These are phyloP conservation scores for Aspergillus caelatus DNA, from an alignment of 2,329 filamentous ascomycete species.

Conservation along the genomic window DNA sequence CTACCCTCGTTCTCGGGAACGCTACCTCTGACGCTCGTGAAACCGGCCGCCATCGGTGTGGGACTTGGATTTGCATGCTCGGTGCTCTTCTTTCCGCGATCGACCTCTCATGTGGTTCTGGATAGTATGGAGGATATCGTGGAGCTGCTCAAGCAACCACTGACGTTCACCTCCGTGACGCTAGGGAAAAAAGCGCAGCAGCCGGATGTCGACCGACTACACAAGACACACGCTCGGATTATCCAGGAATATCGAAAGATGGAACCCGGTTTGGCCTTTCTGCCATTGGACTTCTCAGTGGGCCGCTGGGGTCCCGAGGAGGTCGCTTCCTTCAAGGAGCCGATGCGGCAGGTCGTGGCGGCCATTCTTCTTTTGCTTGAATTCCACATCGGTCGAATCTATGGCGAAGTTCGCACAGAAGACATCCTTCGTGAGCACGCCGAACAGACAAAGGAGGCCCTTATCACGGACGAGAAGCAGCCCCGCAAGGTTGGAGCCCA, in stretches of 20 bases:
- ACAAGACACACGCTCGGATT: slow-evolving; percentile 35
- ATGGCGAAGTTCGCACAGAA: slow-evolving; percentile 5
- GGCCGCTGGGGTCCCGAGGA: slow-evolving; percentile 52
- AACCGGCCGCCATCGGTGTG: slow-evolving; percentile 51
- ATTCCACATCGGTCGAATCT: slow-evolving; percentile 43
- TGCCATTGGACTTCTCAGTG: slow-evolving; percentile 52
- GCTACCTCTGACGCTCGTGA: slow-evolving; percentile 45
- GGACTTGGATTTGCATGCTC: slow-evolving; percentile 50
- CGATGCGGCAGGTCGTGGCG: slow-evolving; percentile 40
- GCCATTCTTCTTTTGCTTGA: slow-evolving; percentile 44
- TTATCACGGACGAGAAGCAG: slow-evolving; percentile 20
- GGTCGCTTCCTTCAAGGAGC: slow-evolving; percentile 41
- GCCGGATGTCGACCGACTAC: slow-evolving; percentile 25
- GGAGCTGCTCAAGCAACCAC: slow-evolving; percentile 27
- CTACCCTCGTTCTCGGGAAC: slow-evolving; percentile 46
- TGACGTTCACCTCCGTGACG: slow-evolving; percentile 33
- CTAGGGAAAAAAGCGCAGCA: slow-evolving; percentile 21
- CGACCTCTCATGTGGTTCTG: slow-evolving; percentile 51
- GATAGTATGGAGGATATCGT: slow-evolving; percentile 35
- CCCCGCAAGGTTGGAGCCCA: slow-evolving; percentile 30
- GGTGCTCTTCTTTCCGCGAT: slow-evolving; percentile 54
- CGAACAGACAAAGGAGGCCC: slow-evolving; percentile 10
- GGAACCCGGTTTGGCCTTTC: slow-evolving; percentile 46
- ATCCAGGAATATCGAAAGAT: slow-evolving; percentile 43
- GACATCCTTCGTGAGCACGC: slow-evolving; percentile 6